Conservation (phyloP, 1,284 basidiomycete species). For the Tylopilus sp. region DNA sequence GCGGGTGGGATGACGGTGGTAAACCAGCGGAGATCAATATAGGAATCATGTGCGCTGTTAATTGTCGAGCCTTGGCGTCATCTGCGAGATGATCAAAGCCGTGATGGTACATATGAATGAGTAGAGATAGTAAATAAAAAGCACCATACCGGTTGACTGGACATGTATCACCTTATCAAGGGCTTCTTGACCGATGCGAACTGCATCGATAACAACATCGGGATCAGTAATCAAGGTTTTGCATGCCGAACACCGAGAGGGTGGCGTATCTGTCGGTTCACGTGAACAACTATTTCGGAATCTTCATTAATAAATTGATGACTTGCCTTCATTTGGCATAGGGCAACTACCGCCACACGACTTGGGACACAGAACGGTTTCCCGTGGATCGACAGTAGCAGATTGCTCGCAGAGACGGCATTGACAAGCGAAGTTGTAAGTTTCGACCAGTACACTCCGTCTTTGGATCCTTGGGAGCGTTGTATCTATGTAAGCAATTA, state of each 20-base stretch:
- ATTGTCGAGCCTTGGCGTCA: slow-evolving; percentile 62
- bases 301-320: slow-evolving; percentile 20
- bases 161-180: slow-evolving; percentile 75
- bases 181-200: slow-evolving; percentile 74
- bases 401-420: slow-evolving; percentile 69
- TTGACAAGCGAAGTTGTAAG: slow-evolving; percentile 85
- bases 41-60: slow-evolving; percentile 75
- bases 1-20: slow-evolving; percentile 76
- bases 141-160: slow-evolving; percentile 62
- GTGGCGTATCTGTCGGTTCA: slow-evolving; percentile 51
- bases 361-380: slow-evolving; percentile 74
- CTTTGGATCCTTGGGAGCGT: slow-evolving; percentile 72
- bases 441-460: slow-evolving; percentile 69
- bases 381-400: slow-evolving; percentile 68
- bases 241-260: slow-evolving; percentile 72
- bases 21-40: slow-evolving; percentile 67
- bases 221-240: slow-evolving; percentile 59
- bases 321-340: slow-evolving; percentile 66
- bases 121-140: neutral
- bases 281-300: slow-evolving; percentile 5
- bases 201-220: slow-evolving; percentile 67
- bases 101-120: slow-evolving; percentile 1
- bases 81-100: slow-evolving; percentile 51
- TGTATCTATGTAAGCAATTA: slow-evolving; percentile 90
- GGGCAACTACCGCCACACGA: slow-evolving; percentile 71